Evolutionary conservation across 257 asterid genomes (phyloP).

Genomic region (Lavandula angustifolia): DNA sequence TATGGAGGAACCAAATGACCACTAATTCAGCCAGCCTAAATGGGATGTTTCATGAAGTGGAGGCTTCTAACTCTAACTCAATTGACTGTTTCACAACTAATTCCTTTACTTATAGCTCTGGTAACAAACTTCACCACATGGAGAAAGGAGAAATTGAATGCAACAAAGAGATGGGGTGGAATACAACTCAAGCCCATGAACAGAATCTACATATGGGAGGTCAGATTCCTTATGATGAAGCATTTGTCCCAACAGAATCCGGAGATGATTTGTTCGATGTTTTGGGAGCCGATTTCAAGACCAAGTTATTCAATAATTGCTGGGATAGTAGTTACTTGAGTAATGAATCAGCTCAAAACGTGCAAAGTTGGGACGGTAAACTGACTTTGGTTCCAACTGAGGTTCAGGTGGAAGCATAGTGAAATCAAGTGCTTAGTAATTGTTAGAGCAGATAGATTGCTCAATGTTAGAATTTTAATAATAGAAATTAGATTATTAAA

Average conservation of each 20-base stretch:
- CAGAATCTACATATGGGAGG: conserved; percentile 34
- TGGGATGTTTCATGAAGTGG: conserved; percentile 37
- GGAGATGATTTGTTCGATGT: conserved; percentile 86
- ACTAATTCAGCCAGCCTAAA: no score
- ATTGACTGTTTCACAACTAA: conserved; percentile 32
- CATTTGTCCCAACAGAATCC: conserved; percentile 34
- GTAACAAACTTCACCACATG: conserved; percentile 24
- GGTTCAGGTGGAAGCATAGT: no score
- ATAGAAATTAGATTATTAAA: no score
- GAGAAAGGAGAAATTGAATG: conserved; percentile 34
- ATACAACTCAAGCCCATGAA: conserved; percentile 38
- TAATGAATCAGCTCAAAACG: conserved; percentile 36
- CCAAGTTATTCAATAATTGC: conserved; percentile 50
- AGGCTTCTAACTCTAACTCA: conserved; percentile 35
- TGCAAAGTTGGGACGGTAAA: no score
- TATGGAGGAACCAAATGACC: conserved; percentile 53
- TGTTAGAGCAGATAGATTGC: no score
- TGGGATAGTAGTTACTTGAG: no score
- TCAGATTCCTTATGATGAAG: conserved; percentile 39
- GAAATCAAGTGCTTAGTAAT: no score
- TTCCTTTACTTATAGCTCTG: conserved; percentile 36
- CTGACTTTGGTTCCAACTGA: no score
- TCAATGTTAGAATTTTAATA: no score
- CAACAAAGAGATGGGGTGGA: conserved; percentile 33
- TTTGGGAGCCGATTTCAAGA: conserved; percentile 79